phyloP scores from a whole-genome alignment of 2,329 filamentous ascomycete species.

The Aureobasidium sp. region DNA sequence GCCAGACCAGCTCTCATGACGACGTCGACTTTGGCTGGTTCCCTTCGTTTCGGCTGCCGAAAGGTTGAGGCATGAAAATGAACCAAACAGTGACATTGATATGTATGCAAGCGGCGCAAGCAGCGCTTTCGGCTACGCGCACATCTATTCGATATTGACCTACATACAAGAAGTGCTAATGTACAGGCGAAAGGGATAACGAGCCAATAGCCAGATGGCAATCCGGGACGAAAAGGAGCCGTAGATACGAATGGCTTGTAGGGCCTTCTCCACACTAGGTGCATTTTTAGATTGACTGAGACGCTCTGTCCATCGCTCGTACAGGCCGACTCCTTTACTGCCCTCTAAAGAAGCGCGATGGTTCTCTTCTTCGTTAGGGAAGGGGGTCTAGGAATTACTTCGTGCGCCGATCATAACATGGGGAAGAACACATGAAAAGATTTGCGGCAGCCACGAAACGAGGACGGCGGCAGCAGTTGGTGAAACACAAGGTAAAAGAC shows the following conservation, averaged over 20 bases:
- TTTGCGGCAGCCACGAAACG: slow-evolving; percentile 4
- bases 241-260: slow-evolving; percentile 7
- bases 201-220: background rate
- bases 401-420: background rate
- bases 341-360: background rate
- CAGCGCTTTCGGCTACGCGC: slow-evolving; percentile 2
- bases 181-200: background rate
- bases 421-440: background rate
- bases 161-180: slow-evolving; percentile 7
- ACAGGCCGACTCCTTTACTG: background rate
- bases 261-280: slow-evolving; percentile 4
- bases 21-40: background rate
- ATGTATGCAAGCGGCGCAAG: slow-evolving; percentile 3
- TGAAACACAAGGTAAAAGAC: background rate
- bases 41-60: background rate
- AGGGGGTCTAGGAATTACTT: background rate
- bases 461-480: background rate
- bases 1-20: background rate
- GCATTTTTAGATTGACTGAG: slow-evolving; percentile 6
- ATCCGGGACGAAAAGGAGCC: slow-evolving; percentile 2
- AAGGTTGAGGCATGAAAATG: background rate
- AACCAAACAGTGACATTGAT: background rate
- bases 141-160: slow-evolving; percentile 2
- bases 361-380: background rate
- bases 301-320: slow-evolving; percentile 8